Conservation (phyloP, 306 rosid species). For the Cucurbita moschata region DNA sequence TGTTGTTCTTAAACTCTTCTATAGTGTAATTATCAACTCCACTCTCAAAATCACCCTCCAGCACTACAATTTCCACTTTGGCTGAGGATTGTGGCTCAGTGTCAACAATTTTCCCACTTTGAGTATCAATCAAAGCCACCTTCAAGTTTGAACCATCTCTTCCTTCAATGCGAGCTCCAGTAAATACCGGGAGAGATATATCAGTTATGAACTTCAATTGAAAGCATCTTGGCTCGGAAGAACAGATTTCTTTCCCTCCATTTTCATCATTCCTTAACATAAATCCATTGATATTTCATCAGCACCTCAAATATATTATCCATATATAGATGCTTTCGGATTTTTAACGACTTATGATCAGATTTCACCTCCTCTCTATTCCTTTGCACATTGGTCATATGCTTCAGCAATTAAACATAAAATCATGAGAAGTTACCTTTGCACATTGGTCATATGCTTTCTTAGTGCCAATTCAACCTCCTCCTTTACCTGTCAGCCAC, state of each 20-base stretch:
- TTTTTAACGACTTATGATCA: neutral
- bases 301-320: neutral
- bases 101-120: constrained; percentile 36
- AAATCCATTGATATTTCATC: constrained; percentile 7
- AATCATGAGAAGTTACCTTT: constrained; percentile 53
- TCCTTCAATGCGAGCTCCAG: constrained; percentile 97
- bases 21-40: constrained; percentile 63
- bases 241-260: constrained; percentile 38
- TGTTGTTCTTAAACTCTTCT: constrained; percentile 79
- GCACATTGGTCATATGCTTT: constrained; percentile 52
- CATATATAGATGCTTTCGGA: neutral
- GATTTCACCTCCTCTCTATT: neutral
- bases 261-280: constrained; percentile 33
- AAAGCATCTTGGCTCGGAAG: constrained; percentile 44
- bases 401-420: neutral
- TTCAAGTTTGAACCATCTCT: constrained; percentile 50
- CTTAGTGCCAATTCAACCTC: constrained; percentile 78
- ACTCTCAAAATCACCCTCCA: constrained; percentile 92
- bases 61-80: constrained; percentile 87
- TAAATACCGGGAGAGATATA: constrained; percentile 80
- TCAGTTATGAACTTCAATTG: constrained; percentile 56
- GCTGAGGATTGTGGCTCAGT: constrained; percentile 74
- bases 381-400: too few species aligned
- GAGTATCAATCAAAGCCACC: constrained; percentile 53
- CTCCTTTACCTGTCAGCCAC: constrained; percentile 69